Base-by-base conservation (phyloP, 2,329 filamentous ascomycete species). In the Cladosporium velox region DNA sequence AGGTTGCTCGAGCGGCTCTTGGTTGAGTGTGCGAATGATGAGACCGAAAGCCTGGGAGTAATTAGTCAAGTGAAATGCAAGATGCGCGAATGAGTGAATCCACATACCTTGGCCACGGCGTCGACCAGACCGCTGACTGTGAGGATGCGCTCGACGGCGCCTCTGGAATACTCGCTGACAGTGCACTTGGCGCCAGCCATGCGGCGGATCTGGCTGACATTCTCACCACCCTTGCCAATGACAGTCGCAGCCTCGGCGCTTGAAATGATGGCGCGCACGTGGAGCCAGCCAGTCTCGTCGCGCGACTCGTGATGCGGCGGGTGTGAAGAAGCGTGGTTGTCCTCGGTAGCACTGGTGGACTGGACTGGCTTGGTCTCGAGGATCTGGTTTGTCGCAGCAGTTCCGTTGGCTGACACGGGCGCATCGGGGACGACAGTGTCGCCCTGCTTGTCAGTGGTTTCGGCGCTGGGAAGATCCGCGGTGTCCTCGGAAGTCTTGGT, bases 141-240 rank as follows among this genome's bases (percentile, higher is more conserved):
- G 75, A 99, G 85, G 75, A 99, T 97, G 77, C 95, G 92, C 84
- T 99, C 95, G 38, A 98, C 93, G 65, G 95, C 95, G 71, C 95
- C 95, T 76, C 96, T 92, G 73, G 96, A 91, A 76, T 98, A 99
- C 81, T 99, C 95, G 82, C 93, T 97, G 73, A 99, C 95, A 58
- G 95, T 99, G 84, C 95, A 99, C 82, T 98, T 98, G 71, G 95
- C 95, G 74, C 93, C 93, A 62, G 95, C 97, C 81, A 97, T 86
- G 78, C 92, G 92, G 72, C 95, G 89, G 76, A 99, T 98, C 81
- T 96, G 92, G 72, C 93, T 96, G 58, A 99, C 95, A 76, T 99
- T 99, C 84, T 99, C 95, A 77, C 95, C 95, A 70, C 93, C 94
- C 82, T 99, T 99, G 77, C 95, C 95, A 80, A 99, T 99, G 71